Evolutionary conservation across 345 rosid genomes (phyloP), one percentile per base, ranked within the genome.

Genomic region (Salix koriyanagi): DNA sequence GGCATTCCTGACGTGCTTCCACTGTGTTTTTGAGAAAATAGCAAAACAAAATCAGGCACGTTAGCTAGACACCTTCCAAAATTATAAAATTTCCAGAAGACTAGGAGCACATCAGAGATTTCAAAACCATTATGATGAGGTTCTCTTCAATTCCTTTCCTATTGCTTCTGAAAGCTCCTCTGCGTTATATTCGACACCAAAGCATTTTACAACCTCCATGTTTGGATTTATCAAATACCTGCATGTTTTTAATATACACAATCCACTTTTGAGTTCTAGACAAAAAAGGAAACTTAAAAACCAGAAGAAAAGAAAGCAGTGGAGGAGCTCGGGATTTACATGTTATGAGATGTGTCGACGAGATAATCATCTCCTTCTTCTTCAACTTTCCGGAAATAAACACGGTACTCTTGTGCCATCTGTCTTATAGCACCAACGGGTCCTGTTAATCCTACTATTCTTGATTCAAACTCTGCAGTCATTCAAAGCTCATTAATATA

Each of bases 331-430:
- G 39, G 48, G 60, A 14, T 86, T 80, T 86, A 96, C 99, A 90
- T 89, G 80, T 85, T 86, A 86, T 96, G 94, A 56, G 94, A 91
- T 64, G 89, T 84, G 82, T 92, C 98, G 3, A 96, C 88, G 54
- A 96, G 96, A 78, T 96, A 93, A 82, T 93, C 99, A 64, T 85
- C 95, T 46, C 90, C 92, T 48, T 96, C 98, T 80, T 93, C 98
- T 79, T 92, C 91, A 34, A 92, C 86, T 86, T 93, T 96, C 83
- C 82, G 90, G 85, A 91, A 93, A 79, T 54, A 93, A 50, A 93
- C 88, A 41, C 92, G 94, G 76, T 90, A 96, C 77, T 91, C 96
- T 79, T 90, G 96, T 0, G 96, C 93, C 91, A 93, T 91, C 84
- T 91, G 97, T 80, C 96, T 90, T 72, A 86, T 72, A 46, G 99